Percentiles rank a stretch among this genome's conserved stretches.
Evolutionary conservation across 768 basidiomycete genomes (phyloP).

Genomic region (Megacollybia marginata): DNA sequence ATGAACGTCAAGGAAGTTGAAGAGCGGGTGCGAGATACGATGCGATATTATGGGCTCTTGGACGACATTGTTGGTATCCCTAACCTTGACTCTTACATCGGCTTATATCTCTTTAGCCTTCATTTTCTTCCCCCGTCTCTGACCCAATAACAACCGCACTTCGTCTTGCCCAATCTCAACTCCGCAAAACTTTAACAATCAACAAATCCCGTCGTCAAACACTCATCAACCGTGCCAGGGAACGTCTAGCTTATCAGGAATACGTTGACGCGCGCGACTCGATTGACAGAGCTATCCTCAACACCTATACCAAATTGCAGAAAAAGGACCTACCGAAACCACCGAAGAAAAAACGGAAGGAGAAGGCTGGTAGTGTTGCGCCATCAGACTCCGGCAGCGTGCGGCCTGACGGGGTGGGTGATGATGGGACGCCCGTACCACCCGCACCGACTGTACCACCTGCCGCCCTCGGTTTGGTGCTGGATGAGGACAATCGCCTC

Average conservation of each 20-base stretch:
- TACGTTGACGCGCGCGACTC: constrained; percentile 80
- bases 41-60: constrained; percentile 69
- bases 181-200: constrained; percentile 65
- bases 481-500: constrained; percentile 58
- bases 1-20: constrained; percentile 78
- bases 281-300: constrained; percentile 78
- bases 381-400: constrained; percentile 19
- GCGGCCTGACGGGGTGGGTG: constrained; percentile 11
- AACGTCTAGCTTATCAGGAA: constrained; percentile 87
- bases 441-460: constrained; percentile 38
- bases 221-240: constrained; percentile 69
- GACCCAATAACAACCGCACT: constrained; percentile 91
- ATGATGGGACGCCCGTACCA: constrained; percentile 16
- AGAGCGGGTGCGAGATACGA: constrained; percentile 64
- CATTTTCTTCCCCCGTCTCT: constrained; percentile 75
- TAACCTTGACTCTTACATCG: neutral
- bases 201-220: constrained; percentile 82
- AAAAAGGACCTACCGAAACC: constrained; percentile 73
- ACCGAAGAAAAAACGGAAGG: constrained; percentile 72
- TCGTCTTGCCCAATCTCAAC: constrained; percentile 78
- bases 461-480: constrained; percentile 61
- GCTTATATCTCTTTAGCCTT: constrained; percentile 39
- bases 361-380: constrained; percentile 9
- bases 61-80: constrained; percentile 54
- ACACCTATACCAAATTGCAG: constrained; percentile 71